Conservation (phyloP, 2,329 filamentous ascomycete species). For the Dendryphion nanum region DNA sequence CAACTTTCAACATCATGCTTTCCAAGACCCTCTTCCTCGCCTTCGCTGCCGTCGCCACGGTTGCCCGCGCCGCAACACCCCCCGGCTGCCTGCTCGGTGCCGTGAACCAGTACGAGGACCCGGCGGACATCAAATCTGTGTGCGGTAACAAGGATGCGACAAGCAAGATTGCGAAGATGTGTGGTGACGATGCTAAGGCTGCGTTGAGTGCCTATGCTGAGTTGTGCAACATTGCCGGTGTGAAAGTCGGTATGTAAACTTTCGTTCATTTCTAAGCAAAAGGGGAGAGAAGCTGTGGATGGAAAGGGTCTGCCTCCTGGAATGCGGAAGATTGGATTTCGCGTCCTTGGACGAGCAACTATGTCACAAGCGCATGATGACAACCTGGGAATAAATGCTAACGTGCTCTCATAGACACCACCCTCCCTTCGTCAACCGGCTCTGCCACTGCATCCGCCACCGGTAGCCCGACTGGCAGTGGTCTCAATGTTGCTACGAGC, state of each 20-base stretch:
- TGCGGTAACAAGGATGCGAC: conserved; percentile 28
- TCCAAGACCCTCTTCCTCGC: conserved; percentile 26
- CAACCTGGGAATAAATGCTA: too few relatives aligned
- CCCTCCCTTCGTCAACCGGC: conserved; percentile 10
- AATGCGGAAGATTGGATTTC: too few relatives aligned
- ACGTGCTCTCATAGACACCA: conserved; percentile 9
- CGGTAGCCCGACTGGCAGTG: conserved; percentile 1
- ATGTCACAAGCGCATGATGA: too few relatives aligned
- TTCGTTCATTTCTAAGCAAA: neutral
- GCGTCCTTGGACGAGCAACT: too few relatives aligned
- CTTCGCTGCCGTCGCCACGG: conserved; percentile 22
- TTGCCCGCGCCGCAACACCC: conserved; percentile 20
- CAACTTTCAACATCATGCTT: conserved; percentile 22
- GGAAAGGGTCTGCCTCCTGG: too few relatives aligned
- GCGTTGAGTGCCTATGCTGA: conserved; percentile 28
- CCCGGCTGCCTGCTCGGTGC: conserved; percentile 31
- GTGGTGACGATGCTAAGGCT: conserved; percentile 18
- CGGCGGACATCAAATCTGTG: conserved; percentile 22
- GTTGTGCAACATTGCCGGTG: conserved; percentile 24
- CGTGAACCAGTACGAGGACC: conserved; percentile 26
- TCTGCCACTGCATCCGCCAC: conserved; percentile 10
- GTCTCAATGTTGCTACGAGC: neutral
- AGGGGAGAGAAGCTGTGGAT: too few relatives aligned
- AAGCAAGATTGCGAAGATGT: conserved; percentile 21
- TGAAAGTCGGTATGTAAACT: conserved; percentile 27